Conservation (phyloP, 208 protist genomes). For the Wallacemonas sp. region DNA sequence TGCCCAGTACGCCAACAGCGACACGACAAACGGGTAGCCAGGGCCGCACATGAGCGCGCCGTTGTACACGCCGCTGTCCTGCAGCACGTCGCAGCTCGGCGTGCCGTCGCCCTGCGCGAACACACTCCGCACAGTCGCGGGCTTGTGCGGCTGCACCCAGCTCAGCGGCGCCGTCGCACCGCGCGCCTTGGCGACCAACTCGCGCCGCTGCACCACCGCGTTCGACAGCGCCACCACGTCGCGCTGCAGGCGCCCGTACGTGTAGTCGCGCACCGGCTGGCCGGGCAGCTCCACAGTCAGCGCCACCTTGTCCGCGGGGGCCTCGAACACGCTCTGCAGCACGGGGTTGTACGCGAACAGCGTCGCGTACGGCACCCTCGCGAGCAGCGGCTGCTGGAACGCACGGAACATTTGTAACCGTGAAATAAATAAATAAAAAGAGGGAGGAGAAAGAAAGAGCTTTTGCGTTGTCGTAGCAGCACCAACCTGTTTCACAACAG, state of each 20-base stretch:
- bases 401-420: slow-evolving; percentile 44
- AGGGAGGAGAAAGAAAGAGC: slow-evolving; percentile 10
- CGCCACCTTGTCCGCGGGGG: slow-evolving; percentile 55
- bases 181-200: slow-evolving; percentile 37
- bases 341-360: slow-evolving; percentile 79
- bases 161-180: slow-evolving; percentile 38
- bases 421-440: slow-evolving; percentile 10
- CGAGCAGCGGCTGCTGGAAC: slow-evolving; percentile 20
- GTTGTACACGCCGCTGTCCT: slow-evolving; percentile 72
- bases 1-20: slow-evolving; percentile 73
- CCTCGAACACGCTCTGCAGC: slow-evolving; percentile 68
- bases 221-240: slow-evolving; percentile 77
- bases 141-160: slow-evolving; percentile 68
- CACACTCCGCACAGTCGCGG: slow-evolving; percentile 57
- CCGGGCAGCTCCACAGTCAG: slow-evolving; percentile 68
- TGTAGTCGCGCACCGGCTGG: slow-evolving; percentile 37
- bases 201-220: slow-evolving; percentile 47
- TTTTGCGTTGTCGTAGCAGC: too few species aligned
- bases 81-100: slow-evolving; percentile 67
- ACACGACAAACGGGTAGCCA: slow-evolving; percentile 77
- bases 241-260: slow-evolving; percentile 81
- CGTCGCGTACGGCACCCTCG: slow-evolving; percentile 67
- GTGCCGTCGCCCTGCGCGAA: slow-evolving; percentile 60
- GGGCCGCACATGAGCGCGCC: slow-evolving; percentile 57
- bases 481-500: too few species aligned